Evolutionary conservation across 371 early-diverging fungal genomes (phyloP), one percentile per base, ranked within the genome.

Genomic region (Mucor indicus): DNA sequence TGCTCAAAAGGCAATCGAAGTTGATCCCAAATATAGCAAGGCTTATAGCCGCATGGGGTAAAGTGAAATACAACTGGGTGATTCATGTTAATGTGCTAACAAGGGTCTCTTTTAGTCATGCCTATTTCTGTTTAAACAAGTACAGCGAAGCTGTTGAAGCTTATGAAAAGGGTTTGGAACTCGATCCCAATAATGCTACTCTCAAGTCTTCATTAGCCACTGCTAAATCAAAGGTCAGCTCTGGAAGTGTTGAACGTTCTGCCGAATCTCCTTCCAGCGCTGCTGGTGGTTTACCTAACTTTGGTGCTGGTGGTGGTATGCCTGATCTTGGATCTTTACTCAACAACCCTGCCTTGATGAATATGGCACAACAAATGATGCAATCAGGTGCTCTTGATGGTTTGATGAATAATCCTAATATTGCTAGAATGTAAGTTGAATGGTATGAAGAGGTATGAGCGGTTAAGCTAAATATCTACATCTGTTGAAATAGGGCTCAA

Each of bases 311-410:
- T 38, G 86, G 85, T 27, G 86, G 87, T 15, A 63, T 75, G 64
- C 79, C 84, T 19, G 85, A 81, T 32, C 53, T 76, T 13, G 55
- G 62, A 27, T 58, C 87, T 39, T 69, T 96, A 69, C 67, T 95
- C 80, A 89, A 68, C 64, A 94, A 96, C 77, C 97, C 97, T 20
- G 85, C 83, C 20, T 68, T 96, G 55, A 95, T 94, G 94, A 77
- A 72, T 62, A 95, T 95, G 96, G 95, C 93, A 4, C 84, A 86
- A 58, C 87, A 84, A 72, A 92, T 95, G 91, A 93, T 93, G 95
- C 80, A 79, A 37, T 93, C 91, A 35, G 94, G 94, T 44, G 91
- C 88, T 16, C 74, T 95, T 48, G 80, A 85, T 50, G 68, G 77
- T 17, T 75, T 95, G 67, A 84, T 94, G 89, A 87, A 80, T 64